These are phyloP conservation scores for Melaleuca quinquenervia DNA, from an alignment of 345 rosid genomes.

Conservation along the genomic window DNA sequence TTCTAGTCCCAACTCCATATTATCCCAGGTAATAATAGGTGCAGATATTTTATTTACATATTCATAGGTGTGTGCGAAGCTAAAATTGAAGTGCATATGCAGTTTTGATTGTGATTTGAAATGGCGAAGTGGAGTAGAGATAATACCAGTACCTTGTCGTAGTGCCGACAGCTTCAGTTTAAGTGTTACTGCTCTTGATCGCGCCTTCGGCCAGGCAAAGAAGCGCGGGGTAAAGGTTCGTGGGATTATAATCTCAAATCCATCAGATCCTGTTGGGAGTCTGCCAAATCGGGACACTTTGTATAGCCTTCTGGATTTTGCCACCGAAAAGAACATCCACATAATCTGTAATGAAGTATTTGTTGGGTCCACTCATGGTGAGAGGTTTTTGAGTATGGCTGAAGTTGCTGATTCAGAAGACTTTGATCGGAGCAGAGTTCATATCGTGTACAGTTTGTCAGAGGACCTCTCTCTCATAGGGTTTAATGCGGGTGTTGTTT, in stretches of 20 bases:
- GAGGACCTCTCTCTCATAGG: slow-evolving; percentile 69
- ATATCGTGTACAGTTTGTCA: slow-evolving; percentile 58
- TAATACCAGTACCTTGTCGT: slow-evolving; percentile 81
- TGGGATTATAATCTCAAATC: slow-evolving; percentile 75
- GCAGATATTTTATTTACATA: background rate
- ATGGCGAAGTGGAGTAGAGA: slow-evolving; percentile 86
- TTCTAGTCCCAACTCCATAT: slow-evolving; percentile 86
- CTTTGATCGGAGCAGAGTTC: slow-evolving; percentile 61
- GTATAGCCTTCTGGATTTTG: slow-evolving; percentile 69
- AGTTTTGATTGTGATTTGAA: slow-evolving; percentile 76
- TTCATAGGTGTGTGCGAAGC: background rate
- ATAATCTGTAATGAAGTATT: slow-evolving; percentile 66
- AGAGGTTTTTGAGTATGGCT: slow-evolving; percentile 73
- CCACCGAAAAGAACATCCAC: slow-evolving; percentile 82
- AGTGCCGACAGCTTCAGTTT: slow-evolving; percentile 67
- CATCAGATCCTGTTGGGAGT: slow-evolving; percentile 67
- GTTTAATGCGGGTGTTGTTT: slow-evolving; percentile 47
- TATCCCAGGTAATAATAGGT: slow-evolving; percentile 44
- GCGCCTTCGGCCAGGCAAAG: slow-evolving; percentile 76
- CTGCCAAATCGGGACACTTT: slow-evolving; percentile 43
- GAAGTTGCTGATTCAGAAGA: slow-evolving; percentile 54
- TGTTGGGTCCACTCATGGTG: slow-evolving; percentile 52
- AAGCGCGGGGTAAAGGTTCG: slow-evolving; percentile 77
- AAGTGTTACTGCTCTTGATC: slow-evolving; percentile 67
- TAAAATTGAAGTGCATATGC: slow-evolving; percentile 13